Conservation (phyloP, 2,329 filamentous ascomycete genomes). For the Massarina eburnea region DNA sequence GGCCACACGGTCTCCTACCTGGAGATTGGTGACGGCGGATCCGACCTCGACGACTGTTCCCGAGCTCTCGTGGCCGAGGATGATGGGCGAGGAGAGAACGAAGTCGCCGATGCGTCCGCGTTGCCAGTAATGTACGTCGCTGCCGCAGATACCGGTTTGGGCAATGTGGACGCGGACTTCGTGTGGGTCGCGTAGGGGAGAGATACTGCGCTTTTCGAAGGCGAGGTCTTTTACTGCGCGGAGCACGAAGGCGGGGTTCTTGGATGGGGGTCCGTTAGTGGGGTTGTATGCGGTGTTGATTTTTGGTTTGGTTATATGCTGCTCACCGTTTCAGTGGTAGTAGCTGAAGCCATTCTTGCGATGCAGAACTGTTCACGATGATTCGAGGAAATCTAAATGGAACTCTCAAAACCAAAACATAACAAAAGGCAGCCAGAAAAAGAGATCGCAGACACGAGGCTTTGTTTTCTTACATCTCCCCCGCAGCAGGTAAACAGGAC, state of each 20-base stretch:
- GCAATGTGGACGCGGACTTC: constrained; percentile 77
- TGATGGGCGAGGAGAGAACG: constrained; percentile 23
- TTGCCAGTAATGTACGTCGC: constrained; percentile 46
- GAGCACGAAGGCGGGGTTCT: constrained; percentile 54
- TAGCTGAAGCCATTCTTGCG: constrained; percentile 6
- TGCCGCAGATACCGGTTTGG: constrained; percentile 82
- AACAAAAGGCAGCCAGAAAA: too few relatives aligned
- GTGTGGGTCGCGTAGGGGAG: constrained; percentile 27
- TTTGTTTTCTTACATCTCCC: too few relatives aligned
- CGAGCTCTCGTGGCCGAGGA: constrained; percentile 32
- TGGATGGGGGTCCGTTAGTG: not conserved
- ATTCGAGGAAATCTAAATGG: too few relatives aligned
- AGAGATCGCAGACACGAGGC: too few relatives aligned
- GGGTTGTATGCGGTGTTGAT: too few relatives aligned
- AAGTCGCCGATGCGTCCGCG: constrained; percentile 26
- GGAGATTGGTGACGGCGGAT: constrained; percentile 21
- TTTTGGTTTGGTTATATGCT: not conserved
- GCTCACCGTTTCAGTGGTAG: constrained; percentile 2
- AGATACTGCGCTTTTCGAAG: constrained; percentile 49
- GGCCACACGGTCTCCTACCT: constrained; percentile 30
- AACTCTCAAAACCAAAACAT: too few relatives aligned
- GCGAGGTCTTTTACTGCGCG: constrained; percentile 48
- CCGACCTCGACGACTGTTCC: constrained; percentile 25
- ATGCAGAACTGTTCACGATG: not conserved
- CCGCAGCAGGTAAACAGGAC: too few relatives aligned